Evolutionary conservation across 1,284 basidiomycete species (phyloP), one percentile per base, ranked within the genome.

Genomic region (Inonotus hispidus): DNA sequence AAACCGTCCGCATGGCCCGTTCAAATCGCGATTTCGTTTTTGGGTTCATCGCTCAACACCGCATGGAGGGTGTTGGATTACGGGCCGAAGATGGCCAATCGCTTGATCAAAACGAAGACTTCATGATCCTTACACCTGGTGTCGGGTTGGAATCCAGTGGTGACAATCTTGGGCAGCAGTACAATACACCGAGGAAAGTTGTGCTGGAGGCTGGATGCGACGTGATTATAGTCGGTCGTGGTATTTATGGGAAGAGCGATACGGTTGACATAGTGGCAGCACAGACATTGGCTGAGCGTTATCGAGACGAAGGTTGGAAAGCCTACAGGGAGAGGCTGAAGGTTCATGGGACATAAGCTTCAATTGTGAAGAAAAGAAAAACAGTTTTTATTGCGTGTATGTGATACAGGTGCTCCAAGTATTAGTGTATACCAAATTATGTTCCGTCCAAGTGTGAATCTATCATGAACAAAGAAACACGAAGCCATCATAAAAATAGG

Each of bases 171-270:
- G 97, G 96, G 14, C 97, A 99, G 75, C 95, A 98, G 73, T 99
- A 99, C 74, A 81, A 95, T 60, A 96, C 95, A 2, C 97, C 97
- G 0, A 76, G 83, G 38, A 81, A 96, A 72, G 96, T 97, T 23
- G 79, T 99, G 16, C 72, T 83, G 39, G 84, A 91, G 55, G 85
- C 83, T 49, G 95, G 94, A n/a, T 94, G 93, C 72, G 97, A 99
- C 76, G 84, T 99, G 29, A 99, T 99, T 71, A 99, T 99, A 66
- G 97, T 99, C 41, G 97, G 97, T 14, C 79, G 97, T 61, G 97
- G 96, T 0, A 90, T 99, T 56, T 97, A 98, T 73, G 93, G 93
- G 16, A 84, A 84, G 63, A 83, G 85, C 43, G 76, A 82, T 46
- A 79, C 83, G 7, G 76, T 83, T 14, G 77, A 82, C 21, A 82